A percentile compares a stretch with the other conserved stretches of the same genome.
These are phyloP conservation scores for Blepharisma undulans DNA, from an alignment of 169 alveolate species.

Conservation along the genomic window DNA sequence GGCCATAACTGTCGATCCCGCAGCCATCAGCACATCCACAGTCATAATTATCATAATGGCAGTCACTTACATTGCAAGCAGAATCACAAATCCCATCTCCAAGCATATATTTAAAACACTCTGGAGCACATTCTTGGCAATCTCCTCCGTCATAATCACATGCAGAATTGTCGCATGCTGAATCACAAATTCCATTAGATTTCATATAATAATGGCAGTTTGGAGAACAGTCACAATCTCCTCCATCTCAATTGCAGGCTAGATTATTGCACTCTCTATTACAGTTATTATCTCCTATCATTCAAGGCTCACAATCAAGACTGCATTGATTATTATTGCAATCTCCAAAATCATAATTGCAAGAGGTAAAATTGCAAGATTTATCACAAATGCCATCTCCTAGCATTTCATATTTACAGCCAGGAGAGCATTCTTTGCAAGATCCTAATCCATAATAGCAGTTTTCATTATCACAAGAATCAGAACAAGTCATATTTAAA, in stretches of 20 bases:
- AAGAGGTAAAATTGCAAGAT: neutral
- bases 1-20: neutral
- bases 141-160: conserved; percentile 24
- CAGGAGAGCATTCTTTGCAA: neutral
- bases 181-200: neutral
- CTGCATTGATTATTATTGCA: conserved; percentile 2
- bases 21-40: neutral
- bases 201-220: neutral
- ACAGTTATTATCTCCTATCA: neutral
- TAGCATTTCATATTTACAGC: neutral
- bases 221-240: neutral
- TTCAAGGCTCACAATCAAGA: neutral
- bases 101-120: neutral
- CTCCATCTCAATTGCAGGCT: neutral
- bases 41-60: conserved; percentile 27
- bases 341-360: conserved; percentile 35
- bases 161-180: neutral
- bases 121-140: neutral
- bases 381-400: conserved; percentile 33
- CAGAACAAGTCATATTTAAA: neutral
- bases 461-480: neutral
- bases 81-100: neutral
- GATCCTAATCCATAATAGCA: neutral
- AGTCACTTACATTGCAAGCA: neutral
- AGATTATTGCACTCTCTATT: neutral